Base-by-base conservation (phyloP, 169 alveolate genomes). In the Plasmodium inui region DNA sequence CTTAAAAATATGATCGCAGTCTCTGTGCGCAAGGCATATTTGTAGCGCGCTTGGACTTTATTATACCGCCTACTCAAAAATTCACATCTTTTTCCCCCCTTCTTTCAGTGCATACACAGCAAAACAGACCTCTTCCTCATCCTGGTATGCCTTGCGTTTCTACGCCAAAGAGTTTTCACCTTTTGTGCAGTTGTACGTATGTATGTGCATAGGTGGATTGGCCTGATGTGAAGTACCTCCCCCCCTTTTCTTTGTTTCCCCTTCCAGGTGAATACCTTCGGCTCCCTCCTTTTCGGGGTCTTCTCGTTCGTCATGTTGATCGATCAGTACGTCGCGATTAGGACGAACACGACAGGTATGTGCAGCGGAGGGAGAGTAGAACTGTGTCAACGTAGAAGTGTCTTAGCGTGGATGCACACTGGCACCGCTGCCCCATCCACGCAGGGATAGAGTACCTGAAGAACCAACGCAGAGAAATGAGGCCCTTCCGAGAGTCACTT, bases 331-430 rank as follows among this genome's bases (percentile, higher is more conserved):
- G 79, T 78, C 50, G 94, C 89, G 67, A 55, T 88, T n/a, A 78
- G 46, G 46, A 88, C 94, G 12, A 88, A 88, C n/a, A 88, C 94
- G 70, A 78, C 94, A 78, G 94, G 94, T 88, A 73, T 26, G 9
- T 22, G 30, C 28, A 37, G 44, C 37, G 41, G 17, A 28, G 55
- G 41, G 22, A 22, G 55, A 26, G 14, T 34, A 26, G 19, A 50
- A 6, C 1, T 28, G 74, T 30, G 19, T 30, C 3, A 12, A 57
- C 39, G 34, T 57, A 55, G 61, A 26, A 1, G 30, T 67, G 39
- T 57, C 10, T 82, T 26, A 46, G 30, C 5, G 34, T n/a, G 30
- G 53, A 19, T 79, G 72, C 26, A 19, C 8, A 22, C 57, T 5
- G 17, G 41, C 53, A 28, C 82, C 34, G 41, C 44, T 61, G 22